Evolutionary conservation across 2,329 filamentous ascomycete genomes (phyloP).

Genomic region (Hortaea sp.): DNA sequence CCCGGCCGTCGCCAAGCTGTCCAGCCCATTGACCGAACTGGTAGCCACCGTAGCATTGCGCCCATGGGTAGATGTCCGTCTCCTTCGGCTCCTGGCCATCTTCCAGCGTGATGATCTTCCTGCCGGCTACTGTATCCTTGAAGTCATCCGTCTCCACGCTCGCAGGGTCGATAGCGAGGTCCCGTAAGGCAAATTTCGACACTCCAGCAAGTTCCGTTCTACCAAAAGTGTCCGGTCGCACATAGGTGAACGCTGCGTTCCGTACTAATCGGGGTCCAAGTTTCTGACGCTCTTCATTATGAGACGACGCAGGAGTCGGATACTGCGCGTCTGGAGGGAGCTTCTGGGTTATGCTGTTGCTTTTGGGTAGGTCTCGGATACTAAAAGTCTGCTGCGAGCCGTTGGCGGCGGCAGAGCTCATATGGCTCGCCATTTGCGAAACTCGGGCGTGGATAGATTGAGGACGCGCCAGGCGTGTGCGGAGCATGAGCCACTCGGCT

Average conservation of each 20-base stretch:
- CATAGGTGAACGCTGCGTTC: constrained; percentile 79
- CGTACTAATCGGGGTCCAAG: constrained; percentile 77
- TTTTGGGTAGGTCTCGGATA: constrained; percentile 50
- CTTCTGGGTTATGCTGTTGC: constrained; percentile 53
- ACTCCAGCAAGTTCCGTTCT: constrained; percentile 72
- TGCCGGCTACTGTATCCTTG: constrained; percentile 66
- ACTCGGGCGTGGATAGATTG: constrained; percentile 20
- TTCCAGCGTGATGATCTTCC: constrained; percentile 70
- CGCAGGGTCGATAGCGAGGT: constrained; percentile 63
- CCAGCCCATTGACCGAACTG: constrained; percentile 76
- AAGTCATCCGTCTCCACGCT: constrained; percentile 68
- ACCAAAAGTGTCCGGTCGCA: constrained; percentile 64
- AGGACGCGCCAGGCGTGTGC: constrained; percentile 5
- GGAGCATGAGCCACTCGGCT: constrained; percentile 1
- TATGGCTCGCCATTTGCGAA: constrained; percentile 35
- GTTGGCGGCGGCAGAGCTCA: constrained; percentile 20
- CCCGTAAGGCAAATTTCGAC: constrained; percentile 65
- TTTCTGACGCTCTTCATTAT: constrained; percentile 65
- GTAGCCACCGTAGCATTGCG: constrained; percentile 87
- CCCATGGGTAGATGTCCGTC: constrained; percentile 84
- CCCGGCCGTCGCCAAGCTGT: constrained; percentile 87
- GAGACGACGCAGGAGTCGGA: constrained; percentile 70
- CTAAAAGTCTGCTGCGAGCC: constrained; percentile 20
- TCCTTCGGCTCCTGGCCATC: constrained; percentile 47
- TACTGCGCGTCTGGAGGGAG: constrained; percentile 69